Evolutionary conservation across 768 basidiomycete genomes (phyloP), one percentile per base, ranked within the genome.

Genomic region (Lactifluus subvellereus): DNA sequence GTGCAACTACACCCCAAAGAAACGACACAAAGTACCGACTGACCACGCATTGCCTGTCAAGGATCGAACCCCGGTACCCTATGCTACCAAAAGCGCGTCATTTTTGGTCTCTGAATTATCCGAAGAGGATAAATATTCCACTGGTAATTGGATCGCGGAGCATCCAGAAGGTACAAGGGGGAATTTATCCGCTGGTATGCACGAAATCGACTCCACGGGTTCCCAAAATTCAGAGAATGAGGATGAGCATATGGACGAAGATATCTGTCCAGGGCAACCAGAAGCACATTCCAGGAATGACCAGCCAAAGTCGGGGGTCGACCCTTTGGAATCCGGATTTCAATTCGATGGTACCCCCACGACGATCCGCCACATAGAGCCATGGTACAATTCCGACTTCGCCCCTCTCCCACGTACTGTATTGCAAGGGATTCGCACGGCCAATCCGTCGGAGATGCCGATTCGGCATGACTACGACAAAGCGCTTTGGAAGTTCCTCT

Each of bases 1-100:
- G 53, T 88, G 86, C 72, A 86, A 86, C 68, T 88, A 89, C 69
- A 87, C 86, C 40, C 86, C 87, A 9, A 88, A 88, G 74, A 87
- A 86, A 67, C 76, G 85, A 59, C 80, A 80, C 67, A 87, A 80
- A 69, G 78, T 80, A 45, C 79, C 78, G 18, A 71, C 75, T 30
- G 82, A 81, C 59, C 76, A 79, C 57, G 74, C 66, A 3, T 22
- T 22, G 6, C 63, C 74, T 16, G 51, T 74, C 47, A 71, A 72
- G 40, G 77, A 79, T 61, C 73, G 74, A 59, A 74, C 76, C 27
- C 69, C 72, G 33, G 73, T 70, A 33, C 75, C 78, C 16, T 80
- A 81, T 62, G 74, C 74, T 18, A 73, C 79, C 11, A 80, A 81
- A 68, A 78, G 78, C 2, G 80, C 80, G 20, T 78, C 79, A 3